Percentiles rank a stretch among this genome's conserved stretches.
Conservation (phyloP, 257 asterid genomes). For the Paraleonurus japonicus region DNA sequence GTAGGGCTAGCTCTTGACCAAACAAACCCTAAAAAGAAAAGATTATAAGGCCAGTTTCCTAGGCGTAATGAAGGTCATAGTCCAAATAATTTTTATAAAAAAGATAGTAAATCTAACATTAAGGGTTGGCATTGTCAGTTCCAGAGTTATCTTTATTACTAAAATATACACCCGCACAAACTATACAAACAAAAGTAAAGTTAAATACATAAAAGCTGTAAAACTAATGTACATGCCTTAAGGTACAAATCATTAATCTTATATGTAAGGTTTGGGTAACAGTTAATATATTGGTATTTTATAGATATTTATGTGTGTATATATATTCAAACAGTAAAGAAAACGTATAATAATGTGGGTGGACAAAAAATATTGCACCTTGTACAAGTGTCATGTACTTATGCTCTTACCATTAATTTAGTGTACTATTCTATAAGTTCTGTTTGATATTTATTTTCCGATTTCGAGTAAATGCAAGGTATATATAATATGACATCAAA, state of each 20-base stretch:
- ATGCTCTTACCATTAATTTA: conserved; percentile 16
- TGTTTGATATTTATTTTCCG: conserved; percentile 12
- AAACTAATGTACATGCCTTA: conserved; percentile 39
- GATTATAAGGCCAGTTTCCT: conserved; percentile 41
- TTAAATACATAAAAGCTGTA: conserved; percentile 48
- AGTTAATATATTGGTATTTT: conserved; percentile 25
- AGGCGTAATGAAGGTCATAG: conserved; percentile 46
- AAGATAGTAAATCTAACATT: conserved; percentile 32
- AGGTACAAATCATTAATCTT: conserved; percentile 50
- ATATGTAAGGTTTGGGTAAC: conserved; percentile 43
- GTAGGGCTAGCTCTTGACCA: conserved; percentile 66
- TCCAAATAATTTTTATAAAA: conserved; percentile 17
- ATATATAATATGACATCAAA: neutral
- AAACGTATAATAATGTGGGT: conserved; percentile 17
- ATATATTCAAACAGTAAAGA: conserved; percentile 16
- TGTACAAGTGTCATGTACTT: conserved; percentile 16
- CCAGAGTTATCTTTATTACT: conserved; percentile 33
- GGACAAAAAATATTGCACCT: neutral
- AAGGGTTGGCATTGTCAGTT: conserved; percentile 49
- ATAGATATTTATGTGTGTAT: neutral
- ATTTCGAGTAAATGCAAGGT: neutral
- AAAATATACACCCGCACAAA: conserved; percentile 19
- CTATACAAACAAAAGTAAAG: conserved; percentile 34
- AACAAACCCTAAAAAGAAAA: conserved; percentile 30
- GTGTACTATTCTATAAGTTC: conserved; percentile 11